A percentile compares a stretch with the other conserved stretches of the same genome.
These are phyloP conservation scores for Monosporascus sp. DNA, from an alignment of 2,329 filamentous ascomycete genomes.

Conservation along the genomic window DNA sequence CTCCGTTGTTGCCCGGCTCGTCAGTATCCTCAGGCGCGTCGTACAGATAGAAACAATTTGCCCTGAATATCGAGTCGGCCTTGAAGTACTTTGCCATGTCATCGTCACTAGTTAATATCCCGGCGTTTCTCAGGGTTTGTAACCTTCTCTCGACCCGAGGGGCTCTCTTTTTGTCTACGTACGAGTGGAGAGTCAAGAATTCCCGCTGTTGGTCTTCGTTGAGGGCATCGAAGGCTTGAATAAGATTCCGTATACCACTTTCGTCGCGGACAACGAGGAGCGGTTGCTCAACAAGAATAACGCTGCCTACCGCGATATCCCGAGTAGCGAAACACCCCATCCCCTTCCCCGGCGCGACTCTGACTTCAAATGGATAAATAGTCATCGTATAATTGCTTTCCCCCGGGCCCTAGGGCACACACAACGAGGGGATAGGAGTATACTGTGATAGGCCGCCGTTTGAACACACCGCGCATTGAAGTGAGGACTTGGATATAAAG, in stretches of 20 bases:
- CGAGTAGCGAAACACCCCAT: conserved; percentile 5
- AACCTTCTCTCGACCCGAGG: no score
- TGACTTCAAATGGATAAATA: background rate
- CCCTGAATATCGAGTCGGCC: background rate
- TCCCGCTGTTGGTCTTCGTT: background rate
- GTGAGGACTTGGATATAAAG: no score
- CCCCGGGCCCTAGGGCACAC: no score
- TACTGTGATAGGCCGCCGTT: no score
- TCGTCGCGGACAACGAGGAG: background rate
- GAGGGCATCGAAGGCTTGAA: background rate
- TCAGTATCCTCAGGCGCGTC: background rate
- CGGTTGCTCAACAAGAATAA: conserved; percentile 2
- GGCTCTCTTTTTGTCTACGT: no score
- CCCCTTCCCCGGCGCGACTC: background rate
- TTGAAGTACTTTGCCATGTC: no score
- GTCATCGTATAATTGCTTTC: background rate
- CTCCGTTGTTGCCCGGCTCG: background rate
- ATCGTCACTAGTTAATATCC: no score
- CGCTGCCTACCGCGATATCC: conserved; percentile 5
- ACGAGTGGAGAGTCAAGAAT: no score
- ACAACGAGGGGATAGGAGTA: no score
- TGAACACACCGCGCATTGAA: no score
- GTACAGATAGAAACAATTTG: conserved; percentile 4
- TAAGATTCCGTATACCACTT: background rate
- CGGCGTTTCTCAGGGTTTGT: no score